phyloP scores from a whole-genome alignment of 129 eudicot genomes.

The Dittrichia graveolens region DNA sequence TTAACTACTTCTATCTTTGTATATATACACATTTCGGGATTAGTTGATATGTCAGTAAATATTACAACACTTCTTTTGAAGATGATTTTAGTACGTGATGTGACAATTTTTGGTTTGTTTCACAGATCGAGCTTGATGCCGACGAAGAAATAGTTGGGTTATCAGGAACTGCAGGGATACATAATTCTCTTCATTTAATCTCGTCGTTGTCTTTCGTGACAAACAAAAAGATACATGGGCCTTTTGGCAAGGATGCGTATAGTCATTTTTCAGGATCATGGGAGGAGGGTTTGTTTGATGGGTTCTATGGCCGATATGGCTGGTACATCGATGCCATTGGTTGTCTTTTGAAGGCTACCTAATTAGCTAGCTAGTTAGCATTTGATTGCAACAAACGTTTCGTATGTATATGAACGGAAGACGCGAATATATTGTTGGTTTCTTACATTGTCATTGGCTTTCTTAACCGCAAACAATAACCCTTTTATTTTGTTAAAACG shows the following conservation, averaged over 20 bases:
- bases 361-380: no score
- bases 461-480: no score
- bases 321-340: slow-evolving; percentile 31
- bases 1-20: no score
- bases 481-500: no score
- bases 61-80: no score
- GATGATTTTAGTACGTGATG: not conserved
- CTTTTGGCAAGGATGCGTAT: slow-evolving; percentile 19
- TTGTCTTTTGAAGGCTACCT: slow-evolving; percentile 22
- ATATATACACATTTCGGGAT: no score
- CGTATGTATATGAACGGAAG: no score
- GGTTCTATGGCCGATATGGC: slow-evolving; percentile 34
- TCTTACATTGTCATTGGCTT: no score
- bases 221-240: slow-evolving; percentile 28
- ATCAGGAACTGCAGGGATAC: slow-evolving; percentile 3
- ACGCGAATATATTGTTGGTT: no score
- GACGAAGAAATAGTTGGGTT: slow-evolving; percentile 31
- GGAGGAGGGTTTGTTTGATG: slow-evolving; percentile 25
- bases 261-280: slow-evolving; percentile 1
- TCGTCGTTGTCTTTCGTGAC: slow-evolving; percentile 20
- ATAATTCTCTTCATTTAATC: not conserved
- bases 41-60: no score
- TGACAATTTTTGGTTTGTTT: not conserved
- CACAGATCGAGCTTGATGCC: slow-evolving; percentile 7
- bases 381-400: no score